Percentiles rank a stretch among this genome's conserved stretches.
phyloP scores from a whole-genome alignment of 2,329 filamentous ascomycete genomes.

The Didymellaceae sp. region DNA sequence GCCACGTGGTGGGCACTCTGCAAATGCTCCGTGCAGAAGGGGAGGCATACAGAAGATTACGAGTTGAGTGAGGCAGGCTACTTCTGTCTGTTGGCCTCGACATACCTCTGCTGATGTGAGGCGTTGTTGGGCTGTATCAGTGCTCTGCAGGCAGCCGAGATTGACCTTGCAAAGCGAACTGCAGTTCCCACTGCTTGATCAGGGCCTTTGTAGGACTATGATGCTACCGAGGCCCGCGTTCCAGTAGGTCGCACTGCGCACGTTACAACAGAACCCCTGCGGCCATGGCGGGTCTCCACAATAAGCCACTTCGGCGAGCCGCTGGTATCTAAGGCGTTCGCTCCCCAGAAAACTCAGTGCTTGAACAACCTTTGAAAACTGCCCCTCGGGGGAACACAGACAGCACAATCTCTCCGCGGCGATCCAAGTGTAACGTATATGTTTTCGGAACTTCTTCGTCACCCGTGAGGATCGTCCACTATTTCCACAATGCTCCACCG shows the following conservation, averaged over 20 bases:
- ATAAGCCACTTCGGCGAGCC: constrained; percentile 4
- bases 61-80: background rate
- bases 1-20: constrained; percentile 5
- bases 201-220: background rate
- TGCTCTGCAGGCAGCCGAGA: background rate
- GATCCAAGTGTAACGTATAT: background rate
- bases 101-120: background rate
- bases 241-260: constrained; percentile 15
- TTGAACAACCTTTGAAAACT: background rate
- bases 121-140: background rate
- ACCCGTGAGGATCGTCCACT: constrained; percentile 3
- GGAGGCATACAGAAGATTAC: too few relatives aligned
- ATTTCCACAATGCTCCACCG: constrained; percentile 3
- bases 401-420: background rate
- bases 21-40: background rate
- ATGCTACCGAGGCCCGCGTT: constrained; percentile 7
- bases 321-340: constrained; percentile 9
- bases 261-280: constrained; percentile 16
- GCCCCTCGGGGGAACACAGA: background rate
- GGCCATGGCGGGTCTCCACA: constrained; percentile 13
- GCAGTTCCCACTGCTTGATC: background rate
- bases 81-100: too few relatives aligned
- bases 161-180: background rate
- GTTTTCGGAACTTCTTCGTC: background rate
- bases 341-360: constrained; percentile 5